Conservation (phyloP, 306 rosid genomes). For the Vachellia pachyceras region DNA sequence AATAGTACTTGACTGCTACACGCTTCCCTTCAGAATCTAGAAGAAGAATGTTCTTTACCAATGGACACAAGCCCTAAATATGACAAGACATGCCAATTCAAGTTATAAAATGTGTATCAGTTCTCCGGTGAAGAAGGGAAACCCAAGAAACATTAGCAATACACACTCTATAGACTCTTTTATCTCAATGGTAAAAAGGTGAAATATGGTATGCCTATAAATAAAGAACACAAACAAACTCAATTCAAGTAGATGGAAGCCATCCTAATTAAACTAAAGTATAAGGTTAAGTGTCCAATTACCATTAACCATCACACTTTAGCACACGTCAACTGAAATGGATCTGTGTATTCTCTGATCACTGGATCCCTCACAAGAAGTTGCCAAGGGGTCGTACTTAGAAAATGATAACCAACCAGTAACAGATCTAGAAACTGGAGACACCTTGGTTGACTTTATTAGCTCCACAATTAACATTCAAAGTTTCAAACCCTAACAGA, state of each 20-base stretch:
- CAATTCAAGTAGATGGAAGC: not conserved
- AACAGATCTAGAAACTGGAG: slow-evolving; percentile 25
- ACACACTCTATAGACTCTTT: not conserved
- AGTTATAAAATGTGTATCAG: slow-evolving; percentile 20
- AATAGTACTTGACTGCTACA: slow-evolving; percentile 91
- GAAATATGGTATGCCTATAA: not conserved
- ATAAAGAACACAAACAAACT: not conserved
- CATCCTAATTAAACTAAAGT: not conserved
- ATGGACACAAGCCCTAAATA: slow-evolving; percentile 76
- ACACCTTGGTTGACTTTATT: not conserved
- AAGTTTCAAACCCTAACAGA: not conserved
- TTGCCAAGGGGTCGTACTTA: not conserved
- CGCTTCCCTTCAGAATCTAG: slow-evolving; percentile 97
- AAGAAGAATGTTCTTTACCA: slow-evolving; percentile 85
- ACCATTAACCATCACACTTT: slow-evolving; percentile 22
- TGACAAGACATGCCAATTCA: slow-evolving; percentile 2
- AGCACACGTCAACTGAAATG: not conserved
- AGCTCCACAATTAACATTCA: slow-evolving; percentile 10
- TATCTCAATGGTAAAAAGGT: not conserved
- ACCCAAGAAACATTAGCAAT: not conserved
- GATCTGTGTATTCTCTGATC: slow-evolving; percentile 23
- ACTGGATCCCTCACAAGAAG: slow-evolving; percentile 13
- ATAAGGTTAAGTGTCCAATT: slow-evolving; percentile 14
- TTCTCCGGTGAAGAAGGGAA: not conserved
- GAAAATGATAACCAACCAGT: slow-evolving; percentile 23